Percentiles rank a stretch among this genome's conserved stretches.
Conservation (phyloP, 2,329 filamentous ascomycete species). For the Fusarium hostae region DNA sequence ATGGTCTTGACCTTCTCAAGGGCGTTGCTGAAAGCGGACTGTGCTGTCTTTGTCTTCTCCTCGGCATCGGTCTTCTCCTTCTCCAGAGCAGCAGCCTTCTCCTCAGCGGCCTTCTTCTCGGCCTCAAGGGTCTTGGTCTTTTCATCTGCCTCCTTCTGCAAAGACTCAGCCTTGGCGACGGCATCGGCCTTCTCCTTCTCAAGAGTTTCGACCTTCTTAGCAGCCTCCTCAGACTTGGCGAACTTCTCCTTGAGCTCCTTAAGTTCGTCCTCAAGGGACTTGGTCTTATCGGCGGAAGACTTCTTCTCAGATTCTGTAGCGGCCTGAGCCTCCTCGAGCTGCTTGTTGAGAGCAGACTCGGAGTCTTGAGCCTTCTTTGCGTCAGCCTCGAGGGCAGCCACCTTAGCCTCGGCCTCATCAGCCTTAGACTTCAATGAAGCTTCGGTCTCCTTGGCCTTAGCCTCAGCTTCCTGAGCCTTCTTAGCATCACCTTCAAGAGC, state of each 20-base stretch:
- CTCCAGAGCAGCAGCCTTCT: neutral
- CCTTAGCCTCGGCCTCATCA: constrained; percentile 11
- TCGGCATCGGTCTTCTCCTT: constrained; percentile 28
- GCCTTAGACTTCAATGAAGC: constrained; percentile 30
- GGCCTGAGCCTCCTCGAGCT: constrained; percentile 37
- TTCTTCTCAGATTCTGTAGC: constrained; percentile 27
- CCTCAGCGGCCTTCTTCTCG: constrained; percentile 13
- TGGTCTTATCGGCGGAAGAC: constrained; percentile 30
- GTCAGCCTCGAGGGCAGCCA: constrained; percentile 12
- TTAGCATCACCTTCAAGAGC: constrained; percentile 7
- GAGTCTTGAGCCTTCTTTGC: constrained; percentile 16
- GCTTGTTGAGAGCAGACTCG: constrained; percentile 30
- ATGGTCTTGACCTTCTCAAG: constrained; percentile 20
- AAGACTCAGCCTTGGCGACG: constrained; percentile 12
- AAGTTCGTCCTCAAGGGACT: constrained; percentile 32
- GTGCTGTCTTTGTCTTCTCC: constrained; percentile 30
- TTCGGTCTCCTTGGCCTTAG: constrained; percentile 35
- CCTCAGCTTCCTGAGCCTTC: constrained; percentile 20
- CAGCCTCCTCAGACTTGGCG: constrained; percentile 25
- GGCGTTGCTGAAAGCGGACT: constrained; percentile 24
- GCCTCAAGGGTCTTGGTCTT: constrained; percentile 16
- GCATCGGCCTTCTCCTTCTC: constrained; percentile 33
- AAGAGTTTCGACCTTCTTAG: constrained; percentile 18
- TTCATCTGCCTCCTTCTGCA: constrained; percentile 10
- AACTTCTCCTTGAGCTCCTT: constrained; percentile 36